These are phyloP conservation scores for Musa balbisiana DNA, from an alignment of 202 grass and related monocot genomes.

Conservation along the genomic window DNA sequence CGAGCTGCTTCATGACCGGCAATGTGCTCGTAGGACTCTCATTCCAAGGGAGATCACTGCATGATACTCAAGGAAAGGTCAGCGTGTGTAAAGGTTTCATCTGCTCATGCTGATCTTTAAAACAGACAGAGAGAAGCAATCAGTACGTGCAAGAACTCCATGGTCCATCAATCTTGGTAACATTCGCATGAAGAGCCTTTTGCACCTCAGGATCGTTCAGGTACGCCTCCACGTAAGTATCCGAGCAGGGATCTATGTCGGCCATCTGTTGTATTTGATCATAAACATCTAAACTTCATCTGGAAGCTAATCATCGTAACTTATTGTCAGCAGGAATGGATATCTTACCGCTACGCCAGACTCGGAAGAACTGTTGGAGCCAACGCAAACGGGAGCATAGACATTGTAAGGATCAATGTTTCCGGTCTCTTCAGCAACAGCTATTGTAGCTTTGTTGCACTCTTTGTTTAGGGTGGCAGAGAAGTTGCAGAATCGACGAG, in stretches of 20 bases:
- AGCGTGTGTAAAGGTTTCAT: conserved; percentile 5
- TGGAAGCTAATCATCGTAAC: conserved; percentile 13
- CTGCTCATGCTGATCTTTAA: conserved; percentile 20
- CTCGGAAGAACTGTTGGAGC: conserved; percentile 29
- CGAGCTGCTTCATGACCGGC: conserved; percentile 45
- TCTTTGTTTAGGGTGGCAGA: background rate
- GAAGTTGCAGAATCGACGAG: conserved; percentile 37
- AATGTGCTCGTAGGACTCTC: conserved; percentile 39
- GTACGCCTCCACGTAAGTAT: conserved; percentile 44
- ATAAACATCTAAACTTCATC: conserved; percentile 16
- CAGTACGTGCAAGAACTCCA: conserved; percentile 60
- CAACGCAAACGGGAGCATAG: conserved; percentile 44
- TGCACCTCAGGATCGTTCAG: conserved; percentile 58
- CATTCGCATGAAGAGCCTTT: conserved; percentile 54
- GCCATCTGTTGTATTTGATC: conserved; percentile 27
- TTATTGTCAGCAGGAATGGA: conserved; percentile 3
- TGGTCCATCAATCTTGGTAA: conserved; percentile 34
- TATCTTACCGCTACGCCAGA: conserved; percentile 38
- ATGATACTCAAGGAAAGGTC: conserved; percentile 14
- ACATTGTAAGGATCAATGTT: conserved; percentile 48
- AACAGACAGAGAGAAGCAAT: conserved; percentile 19
- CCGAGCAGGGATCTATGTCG: conserved; percentile 46
- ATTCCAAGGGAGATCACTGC: conserved; percentile 36
- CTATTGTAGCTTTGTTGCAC: background rate
- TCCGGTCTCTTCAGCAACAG: background rate